Percentiles rank a stretch among this genome's conserved stretches.
phyloP scores from a whole-genome alignment of 169 alveolate species.

The Cryptosporidium meleagridis region DNA sequence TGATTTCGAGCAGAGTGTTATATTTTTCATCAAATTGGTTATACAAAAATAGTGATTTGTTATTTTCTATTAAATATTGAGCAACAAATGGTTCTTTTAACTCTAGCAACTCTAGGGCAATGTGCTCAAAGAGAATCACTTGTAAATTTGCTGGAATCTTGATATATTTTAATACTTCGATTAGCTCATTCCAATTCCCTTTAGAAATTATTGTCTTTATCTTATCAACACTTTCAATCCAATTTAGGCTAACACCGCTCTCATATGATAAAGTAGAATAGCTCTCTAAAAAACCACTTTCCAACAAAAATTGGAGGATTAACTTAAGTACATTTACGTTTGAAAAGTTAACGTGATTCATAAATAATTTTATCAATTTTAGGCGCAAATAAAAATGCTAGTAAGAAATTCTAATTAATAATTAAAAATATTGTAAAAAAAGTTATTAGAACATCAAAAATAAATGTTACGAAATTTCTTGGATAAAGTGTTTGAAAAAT shows the following conservation, averaged over 20 bases:
- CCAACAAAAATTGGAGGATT: constrained; percentile 57
- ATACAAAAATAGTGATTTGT: background rate
- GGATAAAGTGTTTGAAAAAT: constrained; percentile 29
- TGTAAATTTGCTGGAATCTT: constrained; percentile 26
- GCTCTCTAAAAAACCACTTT: constrained; percentile 28
- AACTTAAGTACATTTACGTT: constrained; percentile 10
- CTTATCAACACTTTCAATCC: constrained; percentile 9
- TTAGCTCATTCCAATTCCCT: constrained; percentile 51
- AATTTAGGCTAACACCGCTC: constrained; percentile 16
- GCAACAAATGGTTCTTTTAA: constrained; percentile 61
- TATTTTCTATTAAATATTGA: constrained; percentile 10
- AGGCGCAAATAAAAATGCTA: background rate
- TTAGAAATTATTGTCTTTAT: constrained; percentile 4
- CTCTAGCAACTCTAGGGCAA: constrained; percentile 37
- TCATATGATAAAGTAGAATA: constrained; percentile 25
- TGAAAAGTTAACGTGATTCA: constrained; percentile 15
- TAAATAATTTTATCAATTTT: background rate
- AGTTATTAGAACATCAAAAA: background rate
- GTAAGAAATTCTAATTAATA: background rate
- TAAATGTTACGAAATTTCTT: background rate
- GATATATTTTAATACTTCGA: background rate
- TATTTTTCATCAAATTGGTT: background rate
- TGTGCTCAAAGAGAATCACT: constrained; percentile 39
- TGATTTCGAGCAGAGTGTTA: constrained; percentile 7
- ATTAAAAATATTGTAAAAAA: background rate